These are phyloP conservation scores for Bremia lactucae DNA, from an alignment of 352 stramenopile species.

Conservation along the genomic window DNA sequence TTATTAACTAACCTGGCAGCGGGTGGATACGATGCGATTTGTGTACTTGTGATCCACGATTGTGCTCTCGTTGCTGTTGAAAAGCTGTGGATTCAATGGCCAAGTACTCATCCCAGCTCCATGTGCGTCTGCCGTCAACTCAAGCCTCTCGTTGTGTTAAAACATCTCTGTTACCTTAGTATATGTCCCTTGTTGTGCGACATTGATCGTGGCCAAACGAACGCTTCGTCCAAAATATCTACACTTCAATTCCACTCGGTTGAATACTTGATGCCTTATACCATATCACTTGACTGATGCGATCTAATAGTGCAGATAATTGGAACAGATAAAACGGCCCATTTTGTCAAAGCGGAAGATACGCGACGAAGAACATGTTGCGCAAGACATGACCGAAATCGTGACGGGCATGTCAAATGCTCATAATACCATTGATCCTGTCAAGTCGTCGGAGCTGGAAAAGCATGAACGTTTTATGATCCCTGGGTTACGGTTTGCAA, in stretches of 20 bases:
- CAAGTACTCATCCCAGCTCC: conserved; percentile 27
- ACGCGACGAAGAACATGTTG: conserved; percentile 10
- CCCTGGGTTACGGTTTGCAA: conserved; percentile 31
- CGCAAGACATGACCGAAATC: too few relatives aligned
- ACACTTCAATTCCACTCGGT: conserved; percentile 20
- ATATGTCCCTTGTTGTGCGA: conserved; percentile 66
- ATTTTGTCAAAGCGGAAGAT: conserved; percentile 25
- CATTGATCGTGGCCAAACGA: conserved; percentile 19
- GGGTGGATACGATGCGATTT: conserved; percentile 94
- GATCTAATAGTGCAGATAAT: conserved; percentile 10
- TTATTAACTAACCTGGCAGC: too few relatives aligned
- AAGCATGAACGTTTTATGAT: conserved; percentile 10
- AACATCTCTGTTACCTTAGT: conserved; percentile 12
- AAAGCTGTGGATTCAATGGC: conserved; percentile 64
- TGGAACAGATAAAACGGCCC: not conserved
- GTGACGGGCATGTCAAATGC: too few relatives aligned
- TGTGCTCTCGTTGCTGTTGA: conserved; percentile 46
- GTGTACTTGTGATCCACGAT: conserved; percentile 79
- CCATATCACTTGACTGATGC: too few relatives aligned
- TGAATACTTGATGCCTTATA: conserved; percentile 6
- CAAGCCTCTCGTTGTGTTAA: not conserved
- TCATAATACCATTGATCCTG: not conserved
- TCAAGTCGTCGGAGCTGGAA: not conserved
- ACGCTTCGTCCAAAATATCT: conserved; percentile 2
- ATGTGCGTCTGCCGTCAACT: conserved; percentile 22